Evolutionary conservation across 495 filamentous ascomycete genomes (phyloP), one percentile per base, ranked within the genome.

Genomic region (Chaetomium tenue): DNA sequence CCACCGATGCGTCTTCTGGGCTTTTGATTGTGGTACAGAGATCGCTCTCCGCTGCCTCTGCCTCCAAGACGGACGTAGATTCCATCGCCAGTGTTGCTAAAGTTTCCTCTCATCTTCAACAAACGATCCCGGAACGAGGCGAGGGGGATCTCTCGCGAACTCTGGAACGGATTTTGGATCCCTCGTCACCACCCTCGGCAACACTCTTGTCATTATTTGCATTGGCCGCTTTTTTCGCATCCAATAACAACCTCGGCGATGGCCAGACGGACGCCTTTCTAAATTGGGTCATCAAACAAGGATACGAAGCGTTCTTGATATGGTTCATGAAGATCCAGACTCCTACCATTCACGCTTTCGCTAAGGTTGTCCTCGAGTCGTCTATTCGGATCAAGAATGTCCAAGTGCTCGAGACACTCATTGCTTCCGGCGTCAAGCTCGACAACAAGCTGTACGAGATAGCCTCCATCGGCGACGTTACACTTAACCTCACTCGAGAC

Each of bases 271-370:
- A 55, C 30, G 8, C 12, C 2, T 39, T 39, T 55, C 30, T 55
- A 5, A 11, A 39, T 2, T 55, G 53, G 53, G 39, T 39, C 30
- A 39, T 55, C 26, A 15, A 33, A 0, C 25, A 53, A 0, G 16
- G 26, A n/a, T 18, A 33, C 15, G 25, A 4, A 30, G 25, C 15
- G 15, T 30, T 18, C 8, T 7, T 53, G 26, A 8, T 15, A 7
- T 5, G 13, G 0, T 53, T 53, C 26, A 53, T 53, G 51, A 9
- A 53, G 25, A 30, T 53, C 26, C 51, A 53, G 13, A n/a, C 13
- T 53, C 51, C 51, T 6, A 30, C 51, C 25, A 4, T 53, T n/a
- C 51, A 53, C 13, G 51, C 51, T 30, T 53, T 53, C 16, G 51
- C 51, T 26, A 53, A 53, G 12, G 15, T n/a, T 53, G 12, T 53